These are phyloP conservation scores for Paracorniculantispora psalliotae DNA, from an alignment of 2,329 filamentous ascomycete species.

Conservation along the genomic window DNA sequence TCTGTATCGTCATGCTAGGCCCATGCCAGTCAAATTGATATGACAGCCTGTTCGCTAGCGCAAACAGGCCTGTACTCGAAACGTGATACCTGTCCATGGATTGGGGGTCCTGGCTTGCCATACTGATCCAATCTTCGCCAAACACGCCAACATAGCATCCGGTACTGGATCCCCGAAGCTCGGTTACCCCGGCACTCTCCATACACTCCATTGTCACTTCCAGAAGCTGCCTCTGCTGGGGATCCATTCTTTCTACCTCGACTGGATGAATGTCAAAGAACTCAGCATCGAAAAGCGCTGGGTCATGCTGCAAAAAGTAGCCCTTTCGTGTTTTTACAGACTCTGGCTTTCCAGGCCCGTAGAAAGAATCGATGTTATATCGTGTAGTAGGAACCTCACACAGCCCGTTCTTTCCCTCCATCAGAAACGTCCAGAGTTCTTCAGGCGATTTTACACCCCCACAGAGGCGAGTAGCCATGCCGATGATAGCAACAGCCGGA, in stretches of 20 bases:
- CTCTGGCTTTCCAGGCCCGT: background rate
- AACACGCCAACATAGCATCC: conserved; percentile 27
- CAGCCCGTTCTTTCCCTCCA: background rate
- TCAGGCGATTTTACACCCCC: background rate
- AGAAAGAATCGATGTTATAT: background rate
- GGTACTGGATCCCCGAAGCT: conserved; percentile 22
- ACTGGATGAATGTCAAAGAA: background rate
- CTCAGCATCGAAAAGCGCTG: background rate
- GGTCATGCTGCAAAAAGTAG: background rate
- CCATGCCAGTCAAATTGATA: conserved; percentile 28
- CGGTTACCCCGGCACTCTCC: conserved; percentile 23
- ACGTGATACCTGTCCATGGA: conserved; percentile 19
- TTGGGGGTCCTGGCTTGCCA: conserved; percentile 19
- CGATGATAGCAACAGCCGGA: background rate
- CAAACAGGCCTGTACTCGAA: conserved; percentile 20
- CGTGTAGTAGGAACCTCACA: background rate
- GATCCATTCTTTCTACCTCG: conserved; percentile 24
- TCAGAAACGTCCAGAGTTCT: background rate
- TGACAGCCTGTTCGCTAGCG: conserved; percentile 26
- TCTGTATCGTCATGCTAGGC: conserved; percentile 25
- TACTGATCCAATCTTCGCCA: conserved; percentile 24
- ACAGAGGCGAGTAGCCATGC: background rate
- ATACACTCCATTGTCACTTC: conserved; percentile 26
- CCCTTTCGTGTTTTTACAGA: background rate
- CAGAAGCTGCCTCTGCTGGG: conserved; percentile 24